Evolutionary conservation across 352 stramenopile genomes (phyloP).

Genomic region (Phytopythium sindhum): DNA sequence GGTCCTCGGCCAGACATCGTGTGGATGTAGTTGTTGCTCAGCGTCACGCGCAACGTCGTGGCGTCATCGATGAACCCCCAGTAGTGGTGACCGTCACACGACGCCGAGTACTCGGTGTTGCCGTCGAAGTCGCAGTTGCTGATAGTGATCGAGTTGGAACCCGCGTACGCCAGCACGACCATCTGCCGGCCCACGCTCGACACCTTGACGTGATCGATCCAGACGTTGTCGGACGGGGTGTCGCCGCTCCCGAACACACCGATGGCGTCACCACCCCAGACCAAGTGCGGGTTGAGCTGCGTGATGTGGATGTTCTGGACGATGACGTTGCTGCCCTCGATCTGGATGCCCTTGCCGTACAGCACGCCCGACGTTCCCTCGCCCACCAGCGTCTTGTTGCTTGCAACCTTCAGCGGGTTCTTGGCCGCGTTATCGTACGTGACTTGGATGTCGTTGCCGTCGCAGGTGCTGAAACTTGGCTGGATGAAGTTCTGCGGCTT

Average conservation of each 20-base stretch:
- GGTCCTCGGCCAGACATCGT: constrained; percentile 36
- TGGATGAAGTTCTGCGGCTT: constrained; percentile 38
- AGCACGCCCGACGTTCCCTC: constrained; percentile 31
- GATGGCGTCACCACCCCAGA: constrained; percentile 31
- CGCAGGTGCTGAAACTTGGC: constrained; percentile 20
- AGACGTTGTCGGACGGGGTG: constrained; percentile 24
- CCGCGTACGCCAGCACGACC: constrained; percentile 24
- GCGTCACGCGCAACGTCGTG: constrained; percentile 21
- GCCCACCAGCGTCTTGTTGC: constrained; percentile 46
- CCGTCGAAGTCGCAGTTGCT: constrained; percentile 53
- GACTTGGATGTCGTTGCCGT: constrained; percentile 17
- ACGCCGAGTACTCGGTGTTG: constrained; percentile 24
- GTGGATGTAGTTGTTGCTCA: constrained; percentile 46
- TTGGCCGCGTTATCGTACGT: constrained; percentile 24
- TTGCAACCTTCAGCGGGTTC: constrained; percentile 15
- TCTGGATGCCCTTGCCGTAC: constrained; percentile 35
- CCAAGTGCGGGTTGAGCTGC: constrained; percentile 44
- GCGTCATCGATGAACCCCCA: constrained; percentile 22
- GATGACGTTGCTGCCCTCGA: constrained; percentile 42
- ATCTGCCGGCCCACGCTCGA: constrained; percentile 36
- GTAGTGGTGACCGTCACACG: constrained; percentile 43
- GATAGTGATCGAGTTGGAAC: constrained; percentile 30
- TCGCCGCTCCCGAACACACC: constrained; percentile 16
- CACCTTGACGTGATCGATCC: constrained; percentile 50
- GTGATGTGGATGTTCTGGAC: constrained; percentile 57